Evolutionary conservation across 768 basidiomycete genomes (phyloP).

Genomic region (Arthromyces matolae): DNA sequence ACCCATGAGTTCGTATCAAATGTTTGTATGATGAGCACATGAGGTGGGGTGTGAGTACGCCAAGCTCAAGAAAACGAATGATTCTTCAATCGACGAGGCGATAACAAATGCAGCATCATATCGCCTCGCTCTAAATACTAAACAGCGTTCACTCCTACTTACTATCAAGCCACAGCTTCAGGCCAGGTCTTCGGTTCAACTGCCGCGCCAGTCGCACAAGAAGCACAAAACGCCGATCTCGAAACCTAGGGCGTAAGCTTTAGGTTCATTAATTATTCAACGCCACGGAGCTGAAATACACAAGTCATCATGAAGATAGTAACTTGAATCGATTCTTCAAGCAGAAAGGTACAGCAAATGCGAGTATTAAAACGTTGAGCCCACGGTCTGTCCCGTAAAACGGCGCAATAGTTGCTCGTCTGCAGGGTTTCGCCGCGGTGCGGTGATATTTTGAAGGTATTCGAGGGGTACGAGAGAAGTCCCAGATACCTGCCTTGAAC

Average conservation of each 20-base stretch:
- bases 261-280: not conserved
- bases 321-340: not conserved
- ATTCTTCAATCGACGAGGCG: too few species aligned
- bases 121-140: not conserved
- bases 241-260: not conserved
- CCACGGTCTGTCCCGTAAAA: slow-evolving; percentile 36
- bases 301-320: too few species aligned
- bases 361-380: not conserved
- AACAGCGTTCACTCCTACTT: not conserved
- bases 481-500: slow-evolving; percentile 24
- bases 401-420: slow-evolving; percentile 64
- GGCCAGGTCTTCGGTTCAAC: not conserved
- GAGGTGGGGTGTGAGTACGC: too few species aligned
- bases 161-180: not conserved
- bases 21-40: too few species aligned
- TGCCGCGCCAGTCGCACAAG: slow-evolving; percentile 4
- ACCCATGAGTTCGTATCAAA: too few species aligned
- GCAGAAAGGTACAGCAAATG: not conserved
- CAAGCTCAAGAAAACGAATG: too few species aligned
- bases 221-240: not conserved
- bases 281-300: not conserved
- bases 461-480: slow-evolving; percentile 57
- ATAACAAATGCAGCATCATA: too few species aligned
- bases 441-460: slow-evolving; percentile 53
- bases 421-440: slow-evolving; percentile 54